Conservation (phyloP, 2,329 filamentous ascomycete genomes). For the Penicillium sp. region DNA sequence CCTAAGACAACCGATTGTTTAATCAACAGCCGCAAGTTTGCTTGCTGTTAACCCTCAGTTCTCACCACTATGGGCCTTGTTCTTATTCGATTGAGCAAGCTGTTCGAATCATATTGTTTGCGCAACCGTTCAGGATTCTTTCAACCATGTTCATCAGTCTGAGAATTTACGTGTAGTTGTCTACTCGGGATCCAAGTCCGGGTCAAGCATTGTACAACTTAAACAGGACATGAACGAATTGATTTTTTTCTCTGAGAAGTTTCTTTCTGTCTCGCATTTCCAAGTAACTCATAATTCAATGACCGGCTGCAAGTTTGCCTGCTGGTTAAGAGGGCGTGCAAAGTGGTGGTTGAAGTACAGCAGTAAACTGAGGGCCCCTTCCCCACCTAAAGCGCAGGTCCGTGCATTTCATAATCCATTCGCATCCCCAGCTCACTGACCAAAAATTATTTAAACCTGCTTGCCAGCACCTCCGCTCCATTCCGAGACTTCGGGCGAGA, state of each 20-base stretch:
- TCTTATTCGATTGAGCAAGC: too few relatives aligned
- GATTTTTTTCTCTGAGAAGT: constrained; percentile 1
- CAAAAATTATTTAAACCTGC: constrained; percentile 1
- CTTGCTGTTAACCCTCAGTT: neutral
- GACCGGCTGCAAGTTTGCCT: neutral
- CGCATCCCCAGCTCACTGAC: neutral
- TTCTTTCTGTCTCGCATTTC: constrained; percentile 1
- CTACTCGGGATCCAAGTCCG: constrained; percentile 2
- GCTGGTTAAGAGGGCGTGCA: neutral
- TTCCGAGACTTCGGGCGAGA: neutral
- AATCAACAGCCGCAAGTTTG: neutral
- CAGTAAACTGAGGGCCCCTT: neutral
- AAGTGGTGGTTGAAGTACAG: neutral
- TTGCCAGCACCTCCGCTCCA: constrained; percentile 1
- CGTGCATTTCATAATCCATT: neutral
- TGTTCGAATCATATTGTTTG: neutral
- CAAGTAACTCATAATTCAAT: neutral
- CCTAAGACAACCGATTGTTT: neutral
- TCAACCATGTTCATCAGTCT: neutral
- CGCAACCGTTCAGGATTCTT: neutral
- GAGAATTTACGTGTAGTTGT: constrained; percentile 1
- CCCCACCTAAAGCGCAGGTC: neutral
- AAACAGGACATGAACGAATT: constrained; percentile 1
- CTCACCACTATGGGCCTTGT: neutral
- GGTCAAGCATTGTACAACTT: neutral